Evolutionary conservation across 306 rosid species (phyloP).

Genomic region (Vigna radiata): DNA sequence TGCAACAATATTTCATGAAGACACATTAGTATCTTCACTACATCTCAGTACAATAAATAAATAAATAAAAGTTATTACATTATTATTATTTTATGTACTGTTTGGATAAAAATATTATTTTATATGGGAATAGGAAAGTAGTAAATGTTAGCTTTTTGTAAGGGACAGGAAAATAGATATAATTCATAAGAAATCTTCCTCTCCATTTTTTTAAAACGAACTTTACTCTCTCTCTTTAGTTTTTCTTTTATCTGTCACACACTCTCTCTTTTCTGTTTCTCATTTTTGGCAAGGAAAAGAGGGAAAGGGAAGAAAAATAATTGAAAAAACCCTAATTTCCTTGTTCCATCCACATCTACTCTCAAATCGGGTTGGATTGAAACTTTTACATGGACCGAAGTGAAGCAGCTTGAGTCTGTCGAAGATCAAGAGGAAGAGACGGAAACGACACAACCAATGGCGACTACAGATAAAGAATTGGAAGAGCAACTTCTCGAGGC

Average conservation of each 20-base stretch:
- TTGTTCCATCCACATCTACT: neutral
- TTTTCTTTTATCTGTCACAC: neutral
- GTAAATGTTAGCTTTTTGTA: too few species aligned
- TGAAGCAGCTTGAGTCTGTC: conserved; percentile 49
- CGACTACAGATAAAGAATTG: conserved; percentile 61
- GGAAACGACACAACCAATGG: conserved; percentile 56
- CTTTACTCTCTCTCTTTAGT: neutral
- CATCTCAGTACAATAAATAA: too few species aligned
- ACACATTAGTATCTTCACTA: too few species aligned
- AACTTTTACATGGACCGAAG: conserved; percentile 46
- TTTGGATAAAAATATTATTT: too few species aligned
- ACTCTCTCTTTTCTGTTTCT: neutral
- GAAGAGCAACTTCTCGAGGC: conserved; percentile 72
- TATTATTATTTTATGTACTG: too few species aligned
- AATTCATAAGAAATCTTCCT: too few species aligned
- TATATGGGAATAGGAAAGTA: too few species aligned
- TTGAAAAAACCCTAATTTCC: conserved; percentile 62
- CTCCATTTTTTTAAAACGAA: too few species aligned
- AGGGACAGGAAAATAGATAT: too few species aligned
- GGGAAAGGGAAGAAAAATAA: conserved; percentile 6
- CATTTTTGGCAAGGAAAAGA: neutral
- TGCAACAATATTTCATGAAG: too few species aligned
- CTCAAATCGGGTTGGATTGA: conserved; percentile 40
- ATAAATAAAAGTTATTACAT: too few species aligned
- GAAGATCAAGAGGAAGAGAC: conserved; percentile 57